Percentiles rank a stretch among this genome's conserved stretches.
Conservation (phyloP, 352 stramenopile species). For the Pythium aphanidermatum region DNA sequence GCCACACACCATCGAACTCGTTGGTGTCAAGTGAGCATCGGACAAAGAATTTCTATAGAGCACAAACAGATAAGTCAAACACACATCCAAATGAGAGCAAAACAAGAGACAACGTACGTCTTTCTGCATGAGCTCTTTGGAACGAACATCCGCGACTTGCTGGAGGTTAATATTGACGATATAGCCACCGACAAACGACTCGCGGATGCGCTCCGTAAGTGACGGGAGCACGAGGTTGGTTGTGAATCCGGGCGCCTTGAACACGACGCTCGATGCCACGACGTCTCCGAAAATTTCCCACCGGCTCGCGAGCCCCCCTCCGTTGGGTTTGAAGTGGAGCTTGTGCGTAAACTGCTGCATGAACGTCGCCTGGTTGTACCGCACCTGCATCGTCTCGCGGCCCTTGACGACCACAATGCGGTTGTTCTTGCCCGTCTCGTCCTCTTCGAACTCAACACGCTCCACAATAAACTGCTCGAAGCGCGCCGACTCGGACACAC, state of each 20-base stretch:
- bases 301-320: slow-evolving; percentile 42
- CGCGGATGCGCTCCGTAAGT: slow-evolving; percentile 72
- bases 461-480: slow-evolving; percentile 78
- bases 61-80: not conserved
- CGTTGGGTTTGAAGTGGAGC: slow-evolving; percentile 67
- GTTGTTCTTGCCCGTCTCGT: slow-evolving; percentile 28
- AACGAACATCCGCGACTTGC: slow-evolving; percentile 56
- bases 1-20: slow-evolving; percentile 79
- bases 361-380: slow-evolving; percentile 76
- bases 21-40: slow-evolving; percentile 81
- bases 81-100: slow-evolving; percentile 1
- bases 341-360: slow-evolving; percentile 87
- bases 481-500: slow-evolving; percentile 56
- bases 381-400: slow-evolving; percentile 80
- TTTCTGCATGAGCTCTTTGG: slow-evolving; percentile 39
- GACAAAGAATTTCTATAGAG: slow-evolving; percentile 72
- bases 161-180: slow-evolving; percentile 67
- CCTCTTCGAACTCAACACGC: slow-evolving; percentile 52
- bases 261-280: slow-evolving; percentile 82
- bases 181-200: slow-evolving; percentile 79
- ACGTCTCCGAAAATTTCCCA: slow-evolving; percentile 87
- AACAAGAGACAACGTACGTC: slow-evolving; percentile 27
- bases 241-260: slow-evolving; percentile 64
- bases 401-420: slow-evolving; percentile 67
- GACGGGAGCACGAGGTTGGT: slow-evolving; percentile 81